Percentiles rank a stretch among this genome's conserved stretches.
Conservation (phyloP, 208 protist genomes). For the Porcisia deanei region DNA sequence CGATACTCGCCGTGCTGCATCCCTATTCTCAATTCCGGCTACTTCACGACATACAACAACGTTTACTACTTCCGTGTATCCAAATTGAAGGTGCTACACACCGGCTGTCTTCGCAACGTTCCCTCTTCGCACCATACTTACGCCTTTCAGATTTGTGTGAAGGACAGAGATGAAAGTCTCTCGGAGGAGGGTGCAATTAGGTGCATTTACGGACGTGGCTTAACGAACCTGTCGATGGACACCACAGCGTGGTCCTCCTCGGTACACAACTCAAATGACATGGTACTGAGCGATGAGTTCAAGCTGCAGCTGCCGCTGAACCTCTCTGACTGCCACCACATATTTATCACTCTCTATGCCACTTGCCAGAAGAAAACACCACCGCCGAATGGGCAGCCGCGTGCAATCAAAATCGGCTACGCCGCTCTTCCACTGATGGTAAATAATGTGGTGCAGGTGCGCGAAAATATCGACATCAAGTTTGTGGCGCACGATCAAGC, state of each 20-base stretch:
- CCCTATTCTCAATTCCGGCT: slow-evolving; percentile 81
- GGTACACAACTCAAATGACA: slow-evolving; percentile 56
- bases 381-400: slow-evolving; percentile 40
- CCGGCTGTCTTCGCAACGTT: slow-evolving; percentile 56
- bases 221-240: slow-evolving; percentile 72
- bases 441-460: slow-evolving; percentile 71
- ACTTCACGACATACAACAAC: slow-evolving; percentile 89
- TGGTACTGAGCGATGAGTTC: slow-evolving; percentile 80
- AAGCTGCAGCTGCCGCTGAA: slow-evolving; percentile 89
- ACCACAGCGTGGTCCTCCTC: slow-evolving; percentile 67
- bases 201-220: slow-evolving; percentile 78
- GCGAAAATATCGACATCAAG: slow-evolving; percentile 62
- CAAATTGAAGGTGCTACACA: slow-evolving; percentile 59
- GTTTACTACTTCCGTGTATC: slow-evolving; percentile 81
- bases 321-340: slow-evolving; percentile 77
- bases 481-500: slow-evolving; percentile 78
- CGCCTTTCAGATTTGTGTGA: slow-evolving; percentile 80
- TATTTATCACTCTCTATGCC: slow-evolving; percentile 88
- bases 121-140: slow-evolving; percentile 78
- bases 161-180: slow-evolving; percentile 70
- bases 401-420: slow-evolving; percentile 70
- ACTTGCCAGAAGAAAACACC: slow-evolving; percentile 54
- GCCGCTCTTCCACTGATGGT: slow-evolving; percentile 74
- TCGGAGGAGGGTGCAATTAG: slow-evolving; percentile 67
- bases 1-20: slow-evolving; percentile 83